Evolutionary conservation across 2,329 filamentous ascomycete species (phyloP).

Genomic region (Sclerotinia subarctica): DNA sequence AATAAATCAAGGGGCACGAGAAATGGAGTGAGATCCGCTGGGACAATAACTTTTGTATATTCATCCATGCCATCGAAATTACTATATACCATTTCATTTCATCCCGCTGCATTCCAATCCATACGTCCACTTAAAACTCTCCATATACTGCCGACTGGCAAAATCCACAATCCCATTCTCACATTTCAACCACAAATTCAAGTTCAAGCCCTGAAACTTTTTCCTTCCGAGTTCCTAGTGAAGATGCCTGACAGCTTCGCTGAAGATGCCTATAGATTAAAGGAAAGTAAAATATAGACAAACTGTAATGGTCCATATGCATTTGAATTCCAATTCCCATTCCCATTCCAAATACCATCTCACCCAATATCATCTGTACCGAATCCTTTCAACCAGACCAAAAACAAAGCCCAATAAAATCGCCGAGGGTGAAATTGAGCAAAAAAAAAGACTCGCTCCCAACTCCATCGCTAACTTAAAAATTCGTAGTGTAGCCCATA

Average conservation of each 20-base stretch:
- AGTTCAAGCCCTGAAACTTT: background rate
- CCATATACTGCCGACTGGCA: background rate
- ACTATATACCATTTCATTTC: background rate
- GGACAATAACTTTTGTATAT: slow-evolving; percentile 7
- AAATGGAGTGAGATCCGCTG: background rate
- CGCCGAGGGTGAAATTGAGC: no score
- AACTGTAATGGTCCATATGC: background rate
- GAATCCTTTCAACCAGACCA: background rate
- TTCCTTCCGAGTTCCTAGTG: background rate
- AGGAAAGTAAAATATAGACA: slow-evolving; percentile 9
- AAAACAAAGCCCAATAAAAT: background rate
- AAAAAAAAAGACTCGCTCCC: background rate
- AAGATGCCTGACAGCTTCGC: background rate
- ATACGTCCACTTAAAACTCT: background rate
- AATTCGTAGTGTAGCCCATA: background rate
- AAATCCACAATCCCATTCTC: background rate
- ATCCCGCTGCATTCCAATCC: background rate
- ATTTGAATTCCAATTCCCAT: background rate
- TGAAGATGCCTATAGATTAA: background rate
- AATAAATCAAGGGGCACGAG: background rate
- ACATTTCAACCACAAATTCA: background rate
- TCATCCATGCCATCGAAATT: background rate
- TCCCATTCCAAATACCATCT: background rate
- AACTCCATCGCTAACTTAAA: slow-evolving; percentile 15
- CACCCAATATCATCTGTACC: background rate